These are phyloP conservation scores for Corylus americana DNA, from an alignment of 306 rosid species.

Conservation along the genomic window DNA sequence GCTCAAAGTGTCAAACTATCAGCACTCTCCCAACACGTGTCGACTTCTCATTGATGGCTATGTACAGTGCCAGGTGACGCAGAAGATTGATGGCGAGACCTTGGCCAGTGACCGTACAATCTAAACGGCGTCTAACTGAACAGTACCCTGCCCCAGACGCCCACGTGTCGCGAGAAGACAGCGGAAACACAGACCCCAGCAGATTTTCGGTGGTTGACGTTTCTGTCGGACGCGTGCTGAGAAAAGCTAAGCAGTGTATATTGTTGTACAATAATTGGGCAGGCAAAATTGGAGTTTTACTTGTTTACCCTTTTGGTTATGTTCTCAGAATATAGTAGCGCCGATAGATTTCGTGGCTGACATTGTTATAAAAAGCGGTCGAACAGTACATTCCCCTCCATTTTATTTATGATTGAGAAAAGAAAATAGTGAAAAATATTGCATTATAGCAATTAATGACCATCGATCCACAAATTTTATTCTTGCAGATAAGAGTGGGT, in stretches of 20 bases:
- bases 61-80: slow-evolving; percentile 20
- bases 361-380: too few species aligned
- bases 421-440: too few species aligned
- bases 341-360: too few species aligned
- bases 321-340: neutral
- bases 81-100: neutral
- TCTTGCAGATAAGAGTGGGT: neutral
- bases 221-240: slow-evolving; percentile 33
- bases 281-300: neutral
- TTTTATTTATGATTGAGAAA: too few species aligned
- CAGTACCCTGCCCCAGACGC: too few species aligned
- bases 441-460: neutral
- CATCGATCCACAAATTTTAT: neutral
- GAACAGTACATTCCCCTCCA: neutral
- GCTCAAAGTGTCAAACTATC: neutral
- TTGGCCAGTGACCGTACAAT: neutral
- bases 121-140: slow-evolving; percentile 1
- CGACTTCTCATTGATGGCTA: neutral
- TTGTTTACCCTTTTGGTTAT: neutral
- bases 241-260: neutral
- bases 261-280: neutral
- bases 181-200: neutral
- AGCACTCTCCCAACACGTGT: neutral
- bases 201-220: neutral
- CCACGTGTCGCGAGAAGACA: slow-evolving; percentile 21